These are phyloP conservation scores for Drechslerella dactyloides DNA, from an alignment of 2,329 filamentous ascomycete species.

Conservation along the genomic window DNA sequence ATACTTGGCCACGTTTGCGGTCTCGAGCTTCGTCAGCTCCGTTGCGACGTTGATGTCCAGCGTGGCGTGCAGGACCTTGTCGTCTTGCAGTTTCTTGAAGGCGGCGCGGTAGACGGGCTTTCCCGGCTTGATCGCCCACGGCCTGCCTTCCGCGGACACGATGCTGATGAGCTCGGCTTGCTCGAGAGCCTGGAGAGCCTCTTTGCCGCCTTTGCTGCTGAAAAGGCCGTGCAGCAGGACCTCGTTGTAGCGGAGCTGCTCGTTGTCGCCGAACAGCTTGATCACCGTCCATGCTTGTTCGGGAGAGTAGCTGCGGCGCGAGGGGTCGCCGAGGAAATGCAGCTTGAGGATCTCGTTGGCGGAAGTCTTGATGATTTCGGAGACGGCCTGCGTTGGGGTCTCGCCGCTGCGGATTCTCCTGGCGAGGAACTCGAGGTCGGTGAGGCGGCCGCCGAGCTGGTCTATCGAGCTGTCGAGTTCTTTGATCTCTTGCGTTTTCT, in stretches of 20 bases:
- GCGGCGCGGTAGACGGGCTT: constrained; percentile 86
- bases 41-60: constrained; percentile 59
- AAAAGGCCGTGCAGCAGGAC: constrained; percentile 79
- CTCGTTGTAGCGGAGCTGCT: constrained; percentile 79
- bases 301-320: constrained; percentile 71
- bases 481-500: constrained; percentile 55
- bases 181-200: constrained; percentile 77
- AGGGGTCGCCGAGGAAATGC: constrained; percentile 74
- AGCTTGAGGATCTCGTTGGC: constrained; percentile 92
- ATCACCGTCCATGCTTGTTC: constrained; percentile 92
- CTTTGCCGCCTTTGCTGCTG: constrained; percentile 73
- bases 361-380: constrained; percentile 86
- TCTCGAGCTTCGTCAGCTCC: constrained; percentile 61
- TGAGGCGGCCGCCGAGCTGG: constrained; percentile 86
- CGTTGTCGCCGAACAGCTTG: constrained; percentile 71
- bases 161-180: constrained; percentile 86
- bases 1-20: constrained; percentile 62
- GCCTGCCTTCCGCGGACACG: constrained; percentile 74
- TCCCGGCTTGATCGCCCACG: constrained; percentile 76
- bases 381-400: constrained; percentile 77
- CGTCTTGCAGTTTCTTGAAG: constrained; percentile 66
- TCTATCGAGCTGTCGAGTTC: constrained; percentile 83
- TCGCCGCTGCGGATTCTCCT: constrained; percentile 87
- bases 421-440: constrained; percentile 92
- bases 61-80: constrained; percentile 54